Conservation (phyloP, 2,329 filamentous ascomycete genomes). For the Paraphoma sp. region DNA sequence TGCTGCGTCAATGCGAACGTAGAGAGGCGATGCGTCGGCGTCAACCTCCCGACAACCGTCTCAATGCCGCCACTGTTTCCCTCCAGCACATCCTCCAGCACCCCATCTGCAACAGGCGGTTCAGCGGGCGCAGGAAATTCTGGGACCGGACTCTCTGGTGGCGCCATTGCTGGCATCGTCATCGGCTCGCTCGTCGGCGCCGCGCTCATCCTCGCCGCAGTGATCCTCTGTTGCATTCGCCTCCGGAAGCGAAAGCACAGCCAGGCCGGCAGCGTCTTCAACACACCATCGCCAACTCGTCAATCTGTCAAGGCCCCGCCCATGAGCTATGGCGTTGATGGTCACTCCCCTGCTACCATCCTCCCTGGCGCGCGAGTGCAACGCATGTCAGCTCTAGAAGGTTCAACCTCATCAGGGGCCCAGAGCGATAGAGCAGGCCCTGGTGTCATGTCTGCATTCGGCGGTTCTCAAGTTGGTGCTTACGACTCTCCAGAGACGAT, state of each 20-base stretch:
- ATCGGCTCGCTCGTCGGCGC: slow-evolving; percentile 78
- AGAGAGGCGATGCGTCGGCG: slow-evolving; percentile 73
- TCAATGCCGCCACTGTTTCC: slow-evolving; percentile 65
- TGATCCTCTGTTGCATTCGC: slow-evolving; percentile 65
- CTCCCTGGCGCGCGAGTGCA: slow-evolving; percentile 89
- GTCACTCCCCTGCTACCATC: slow-evolving; percentile 53
- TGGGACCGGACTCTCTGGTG: slow-evolving; percentile 70
- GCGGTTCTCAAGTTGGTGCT: slow-evolving; percentile 29
- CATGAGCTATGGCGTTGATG: slow-evolving; percentile 52
- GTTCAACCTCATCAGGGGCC: slow-evolving; percentile 62
- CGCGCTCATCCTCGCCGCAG: slow-evolving; percentile 70
- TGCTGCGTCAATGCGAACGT: slow-evolving; percentile 87
- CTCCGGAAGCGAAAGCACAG: slow-evolving; percentile 64
- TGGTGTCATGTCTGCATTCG: slow-evolving; percentile 29
- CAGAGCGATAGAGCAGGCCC: slow-evolving; percentile 50
- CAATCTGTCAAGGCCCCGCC: slow-evolving; percentile 30
- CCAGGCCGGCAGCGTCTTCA: slow-evolving; percentile 78
- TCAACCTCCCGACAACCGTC: slow-evolving; percentile 77
- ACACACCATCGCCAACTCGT: slow-evolving; percentile 78
- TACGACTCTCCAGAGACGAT: slow-evolving; percentile 74
- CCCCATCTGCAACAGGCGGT: slow-evolving; percentile 45
- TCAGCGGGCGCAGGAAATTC: slow-evolving; percentile 39
- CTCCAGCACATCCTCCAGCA: slow-evolving; percentile 66
- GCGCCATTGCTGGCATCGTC: slow-evolving; percentile 88
- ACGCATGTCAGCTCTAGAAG: slow-evolving; percentile 92